Base-by-base conservation (phyloP, 768 basidiomycete species). In the Coprinopsis strossmayeri region DNA sequence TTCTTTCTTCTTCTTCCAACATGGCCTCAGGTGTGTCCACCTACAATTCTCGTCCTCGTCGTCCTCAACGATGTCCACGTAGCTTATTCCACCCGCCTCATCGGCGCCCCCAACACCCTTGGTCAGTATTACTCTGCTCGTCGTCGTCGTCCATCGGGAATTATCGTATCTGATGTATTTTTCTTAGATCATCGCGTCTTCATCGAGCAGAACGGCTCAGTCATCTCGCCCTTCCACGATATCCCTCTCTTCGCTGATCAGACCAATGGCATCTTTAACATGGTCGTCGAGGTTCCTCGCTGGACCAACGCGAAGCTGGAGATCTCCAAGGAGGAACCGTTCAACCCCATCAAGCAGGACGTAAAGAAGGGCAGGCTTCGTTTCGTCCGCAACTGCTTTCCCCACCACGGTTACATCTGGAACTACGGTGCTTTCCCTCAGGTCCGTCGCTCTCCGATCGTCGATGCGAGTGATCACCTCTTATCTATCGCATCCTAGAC, bases 301-400 rank as follows among this genome's bases (percentile, higher is more conserved):
- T 99, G 96, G 96, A 96, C 94, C 68, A 97, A 99, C 76, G 96
- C 96, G 46, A 98, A 99, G 79, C 89, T 98, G 87, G 96, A 99
- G 72, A 96, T 96, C 68, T 95, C 79, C 69, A 99, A 96, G 71
- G 93, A 96, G 61, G 95, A 98, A 68, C 47, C 81, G n/a, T 91
- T 98, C 82, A 99, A 99, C 73, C 96, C 96, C 61, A 97, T 99
- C 86, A 95, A 96, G 69, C 96, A 99, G 74, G 95, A 98, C 67
- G 85, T 89, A 68, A 98, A 96, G 75, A 92, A 91, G 72, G 91
- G 91, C 61, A 90, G 87, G 63, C 73, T 98, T 67, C 89, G 96
- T 60, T 98, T 78, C 69, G 96, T 99, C 58, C 87, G 96, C 72
- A 98, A 98, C 79, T 98, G 96, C 71, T 99, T 99, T 88, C 96